Evolutionary conservation across 169 alveolate genomes (phyloP), one percentile per base, ranked within the genome.

Genomic region (Cryptosporidium ryanae): DNA sequence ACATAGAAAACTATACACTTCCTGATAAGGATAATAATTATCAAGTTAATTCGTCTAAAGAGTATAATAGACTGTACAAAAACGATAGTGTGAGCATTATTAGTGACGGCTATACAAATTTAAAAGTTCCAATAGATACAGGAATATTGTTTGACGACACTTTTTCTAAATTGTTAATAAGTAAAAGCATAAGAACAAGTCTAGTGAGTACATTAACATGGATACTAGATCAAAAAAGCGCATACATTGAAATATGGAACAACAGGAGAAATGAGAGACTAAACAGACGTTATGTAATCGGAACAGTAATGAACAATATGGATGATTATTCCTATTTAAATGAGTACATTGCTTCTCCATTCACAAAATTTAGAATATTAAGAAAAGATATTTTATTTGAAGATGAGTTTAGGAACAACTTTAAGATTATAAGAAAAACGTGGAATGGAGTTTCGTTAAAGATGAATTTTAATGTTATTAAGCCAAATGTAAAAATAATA

Each of bases 401-500:
- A 38, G 64, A 43, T 43, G 44, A 55, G 5, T 76, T 61, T 43
- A 1, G 43, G 6, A 27, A 34, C n/a, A 38, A 76, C 23, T 61
- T 54, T 23, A 61, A 64, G 48, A 61, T 59, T 4, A 61, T 76
- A 32, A 57, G 87, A 76, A 55, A 38, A 48, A 13, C 61, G 10
- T 76, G 87, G 87, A 76, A 76, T 76, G 87, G 87, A 5, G 71
- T 76, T 46, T 76, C 87, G 5, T 59, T 55, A 21, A 61, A 27
- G 10, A 59, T 76, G 76, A 43, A 61, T 23, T 76, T 76, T 34
- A 57, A 67, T 27, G 17, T 21, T 34, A 44, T 76, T 1, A 76
- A 21, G 32, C 87, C 87, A 8, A 46, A 76, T 61, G 21, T 76
- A 25, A 29, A 52, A 12, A 17, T 76, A 32, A 25, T 76, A 4